Percentiles rank a stretch among this genome's conserved stretches.
These are phyloP conservation scores for Clohesyomyces aquaticus DNA, from an alignment of 495 filamentous ascomycete genomes.

Conservation along the genomic window DNA sequence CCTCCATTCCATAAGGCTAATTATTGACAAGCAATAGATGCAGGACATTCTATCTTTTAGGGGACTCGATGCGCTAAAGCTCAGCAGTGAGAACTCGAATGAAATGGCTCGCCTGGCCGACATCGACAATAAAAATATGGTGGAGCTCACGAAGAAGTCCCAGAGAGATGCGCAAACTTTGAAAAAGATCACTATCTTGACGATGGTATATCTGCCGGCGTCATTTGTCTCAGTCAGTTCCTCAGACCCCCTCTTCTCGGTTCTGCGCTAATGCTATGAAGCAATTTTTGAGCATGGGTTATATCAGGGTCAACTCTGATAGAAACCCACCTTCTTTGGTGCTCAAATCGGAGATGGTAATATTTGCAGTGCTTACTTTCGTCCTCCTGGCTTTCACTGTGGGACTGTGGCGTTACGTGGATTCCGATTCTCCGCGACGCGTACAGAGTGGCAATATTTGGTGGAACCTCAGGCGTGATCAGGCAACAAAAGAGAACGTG, in stretches of 20 bases:
- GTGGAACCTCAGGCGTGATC: background rate
- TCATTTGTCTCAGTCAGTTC: slow-evolving; percentile 28
- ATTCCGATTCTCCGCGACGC: no score
- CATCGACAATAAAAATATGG: slow-evolving; percentile 24
- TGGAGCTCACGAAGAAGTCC: slow-evolving; percentile 22
- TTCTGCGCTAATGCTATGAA: background rate
- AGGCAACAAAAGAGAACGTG: background rate
- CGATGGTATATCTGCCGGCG: slow-evolving; percentile 25
- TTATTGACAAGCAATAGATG: slow-evolving; percentile 12
- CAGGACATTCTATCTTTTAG: slow-evolving; percentile 27
- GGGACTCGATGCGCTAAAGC: slow-evolving; percentile 15
- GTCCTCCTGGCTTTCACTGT: slow-evolving; percentile 15
- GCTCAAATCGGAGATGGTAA: slow-evolving; percentile 28
- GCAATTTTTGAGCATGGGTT: slow-evolving; percentile 32
- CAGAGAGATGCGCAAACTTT: slow-evolving; percentile 16
- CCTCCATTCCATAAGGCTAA: background rate
- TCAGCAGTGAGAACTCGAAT: slow-evolving; percentile 23
- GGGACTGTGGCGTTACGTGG: slow-evolving; percentile 20
- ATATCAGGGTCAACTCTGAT: slow-evolving; percentile 13
- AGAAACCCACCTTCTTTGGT: slow-evolving; percentile 13
- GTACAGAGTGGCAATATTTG: background rate
- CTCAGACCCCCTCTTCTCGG: background rate
- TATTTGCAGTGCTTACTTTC: slow-evolving; percentile 16
- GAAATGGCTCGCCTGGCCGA: slow-evolving; percentile 19
- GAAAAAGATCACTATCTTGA: slow-evolving; percentile 28